Base-by-base conservation (phyloP, 202 grass and related monocot genomes). In the Saccharum hybrid region DNA sequence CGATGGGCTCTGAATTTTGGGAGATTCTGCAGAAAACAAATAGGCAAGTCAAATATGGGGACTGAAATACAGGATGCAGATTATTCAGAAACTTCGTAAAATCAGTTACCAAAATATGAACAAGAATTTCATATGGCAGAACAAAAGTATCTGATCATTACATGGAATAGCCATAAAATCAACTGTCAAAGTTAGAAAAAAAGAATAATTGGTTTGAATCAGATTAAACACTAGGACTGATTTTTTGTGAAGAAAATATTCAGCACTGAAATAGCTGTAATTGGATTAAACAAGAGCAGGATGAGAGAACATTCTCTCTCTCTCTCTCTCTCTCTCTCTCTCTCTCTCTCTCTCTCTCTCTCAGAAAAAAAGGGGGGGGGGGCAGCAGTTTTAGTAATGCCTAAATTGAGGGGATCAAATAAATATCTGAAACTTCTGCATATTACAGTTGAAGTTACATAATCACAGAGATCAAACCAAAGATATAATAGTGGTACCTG, bases 1-100 rank as follows among this genome's bases (percentile, higher is more conserved):
- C 2, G 71, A 81, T 2, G 83, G 78, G 66, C 87, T 98, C 75
- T 87, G 78, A 9, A 85, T 48, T 85, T 94, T 98, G 61, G 85
- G 88, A 43, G 86, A 94, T 83, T 90, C 93, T 98, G 45, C 64
- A 75, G 39, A 42, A 79, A 56, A 87, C 31, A 79, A 83, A 68
- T 71, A 75, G 66, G 28, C 1, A 76, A 41, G 40, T 45, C 42
- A 74, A 45, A 59, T 60, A 63, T 56, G 19, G 63, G 39, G 34
- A 33, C 26, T 69, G 8, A 28, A 85, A 10, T 52, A 65, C 6
- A 65, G 14, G 30, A 18, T 54, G 8, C 14, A 65, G 71, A 77
- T 85, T 30, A 16, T 80, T 67, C 8, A 52, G 28, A 72, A 54
- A 66, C 22, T 74, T 57, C 26, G 19, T 49, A 33, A 63, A n/a